A percentile compares a stretch with the other conserved stretches of the same genome.
phyloP scores from a whole-genome alignment of 371 early-diverging fungal genomes.

The Phascolomyces articulosus region DNA sequence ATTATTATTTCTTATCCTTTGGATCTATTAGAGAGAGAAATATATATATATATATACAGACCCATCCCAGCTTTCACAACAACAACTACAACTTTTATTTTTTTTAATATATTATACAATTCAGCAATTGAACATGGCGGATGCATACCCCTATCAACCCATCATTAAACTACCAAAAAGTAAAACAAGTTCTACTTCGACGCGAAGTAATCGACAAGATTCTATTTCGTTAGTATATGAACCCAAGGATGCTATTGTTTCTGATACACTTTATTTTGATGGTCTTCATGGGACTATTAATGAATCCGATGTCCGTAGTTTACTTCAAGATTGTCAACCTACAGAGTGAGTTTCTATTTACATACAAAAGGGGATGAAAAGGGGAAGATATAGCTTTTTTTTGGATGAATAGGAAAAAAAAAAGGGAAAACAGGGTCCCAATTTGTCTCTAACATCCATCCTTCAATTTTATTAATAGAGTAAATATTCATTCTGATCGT shows the following conservation, averaged over 20 bases:
- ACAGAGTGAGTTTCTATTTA: constrained; percentile 36
- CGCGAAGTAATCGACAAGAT: constrained; percentile 13
- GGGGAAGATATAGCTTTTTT: background rate
- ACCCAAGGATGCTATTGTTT: constrained; percentile 32
- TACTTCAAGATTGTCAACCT: constrained; percentile 47
- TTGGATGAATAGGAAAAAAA: background rate
- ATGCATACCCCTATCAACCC: constrained; percentile 32
- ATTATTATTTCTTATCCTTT: too few species aligned
- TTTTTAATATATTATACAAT: too few species aligned
- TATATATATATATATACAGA: too few species aligned
- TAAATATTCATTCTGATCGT: constrained; percentile 16
- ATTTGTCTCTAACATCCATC: too few species aligned
- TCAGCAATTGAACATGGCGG: constrained; percentile 24
- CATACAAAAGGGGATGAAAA: background rate
- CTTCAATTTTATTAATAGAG: constrained; percentile 2
- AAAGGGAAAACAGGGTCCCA: too few species aligned
- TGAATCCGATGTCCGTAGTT: constrained; percentile 40
- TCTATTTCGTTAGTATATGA: constrained; percentile 20
- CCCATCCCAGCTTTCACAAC: too few species aligned
- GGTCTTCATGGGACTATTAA: constrained; percentile 30
- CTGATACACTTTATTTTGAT: constrained; percentile 44
- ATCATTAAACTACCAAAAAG: constrained; percentile 44
- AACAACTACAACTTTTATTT: too few species aligned
- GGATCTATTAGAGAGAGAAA: too few species aligned
- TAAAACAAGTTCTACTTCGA: constrained; percentile 33